Evolutionary conservation across 1,284 basidiomycete genomes (phyloP).

Genomic region (Exobasidium rhododendri): DNA sequence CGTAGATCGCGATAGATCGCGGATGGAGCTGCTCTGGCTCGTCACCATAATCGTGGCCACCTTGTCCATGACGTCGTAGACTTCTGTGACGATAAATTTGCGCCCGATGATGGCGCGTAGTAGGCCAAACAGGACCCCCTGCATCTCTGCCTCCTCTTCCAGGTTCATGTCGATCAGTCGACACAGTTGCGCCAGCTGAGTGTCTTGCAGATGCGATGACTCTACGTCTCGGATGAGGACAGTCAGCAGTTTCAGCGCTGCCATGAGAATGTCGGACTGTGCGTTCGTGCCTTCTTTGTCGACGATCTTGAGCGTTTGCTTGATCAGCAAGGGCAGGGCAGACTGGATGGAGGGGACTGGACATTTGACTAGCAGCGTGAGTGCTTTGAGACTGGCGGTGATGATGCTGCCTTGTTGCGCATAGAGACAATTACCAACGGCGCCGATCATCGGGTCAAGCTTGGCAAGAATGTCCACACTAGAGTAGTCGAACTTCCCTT

Average conservation of each 20-base stretch:
- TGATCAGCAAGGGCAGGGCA: constrained; percentile 77
- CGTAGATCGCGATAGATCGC: constrained; percentile 83
- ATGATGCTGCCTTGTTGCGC: constrained; percentile 76
- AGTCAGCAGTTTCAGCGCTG: constrained; percentile 80
- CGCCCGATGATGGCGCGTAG: constrained; percentile 87
- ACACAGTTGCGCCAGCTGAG: constrained; percentile 81
- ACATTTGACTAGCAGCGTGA: constrained; percentile 76
- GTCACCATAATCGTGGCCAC: constrained; percentile 94
- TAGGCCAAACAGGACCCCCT: constrained; percentile 80
- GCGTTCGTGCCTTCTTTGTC: constrained; percentile 69
- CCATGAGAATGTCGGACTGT: constrained; percentile 85
- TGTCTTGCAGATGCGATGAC: constrained; percentile 75
- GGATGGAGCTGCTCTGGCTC: constrained; percentile 82
- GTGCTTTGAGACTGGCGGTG: constrained; percentile 74
- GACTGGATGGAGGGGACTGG: constrained; percentile 75
- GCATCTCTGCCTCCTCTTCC: constrained; percentile 80
- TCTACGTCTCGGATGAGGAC: constrained; percentile 76
- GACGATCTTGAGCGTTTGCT: constrained; percentile 81
- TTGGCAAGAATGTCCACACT: constrained; percentile 70
- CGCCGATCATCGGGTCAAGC: constrained; percentile 78
- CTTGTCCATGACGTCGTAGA: constrained; percentile 95
- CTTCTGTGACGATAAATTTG: constrained; percentile 88
- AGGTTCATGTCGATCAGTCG: constrained; percentile 83
- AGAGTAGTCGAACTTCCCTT: constrained; percentile 80
- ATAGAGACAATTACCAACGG: constrained; percentile 90